Evolutionary conservation across 2,329 filamentous ascomycete genomes (phyloP), one percentile per base, ranked within the genome.

Genomic region (Stachybotrys chlorohalonatus): DNA sequence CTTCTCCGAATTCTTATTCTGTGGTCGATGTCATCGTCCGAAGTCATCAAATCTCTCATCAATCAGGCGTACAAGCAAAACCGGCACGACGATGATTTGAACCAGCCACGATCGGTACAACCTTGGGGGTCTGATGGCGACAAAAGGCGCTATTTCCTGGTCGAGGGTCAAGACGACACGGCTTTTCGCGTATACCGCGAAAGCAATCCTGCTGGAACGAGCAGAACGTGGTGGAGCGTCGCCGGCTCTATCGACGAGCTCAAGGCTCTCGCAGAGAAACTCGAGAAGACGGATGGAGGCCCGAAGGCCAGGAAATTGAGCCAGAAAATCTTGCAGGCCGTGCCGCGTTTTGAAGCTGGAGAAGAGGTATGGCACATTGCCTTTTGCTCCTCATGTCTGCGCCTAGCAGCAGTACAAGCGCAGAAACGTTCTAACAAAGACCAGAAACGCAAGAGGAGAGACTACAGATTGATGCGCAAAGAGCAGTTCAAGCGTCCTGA

Each of bases 151-250:
- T 99, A 97, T 72, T 99, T 88, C 75, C 77, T 99, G 51, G 83
- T 99, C 58, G 94, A 99, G 72, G 94, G 94, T 11, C 83, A 90
- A 61, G 93, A 97, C 63, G 92, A 99, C 70, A 97, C 93, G 4
- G 82, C 88, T 58, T 99, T 99, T 70, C 84, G 94, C 58, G 82
- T 99, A 49, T 99, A 99, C 70, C 83, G 94, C 53, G 94, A 99
- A 72, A 93, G 89, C 71, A 95, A 95, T 64, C 87, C 90, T 11
- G 84, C 85, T 6, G 80, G 86, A 36, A 82, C 87, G 49, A 86
- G 86, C 58, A 73, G 84, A 58, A 90, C 89, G 30, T 99, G 94
- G 94, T 90, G 90, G 82, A 96, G 87, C 65, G 85, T 97, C 47
- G 94, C 94, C 15, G 90, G 93, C 7, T 86, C 80, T 51, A 96